Percentiles rank a stretch among this genome's conserved stretches.
phyloP scores from a whole-genome alignment of 1,284 basidiomycete species.

The Sanghuangporus baumii region DNA sequence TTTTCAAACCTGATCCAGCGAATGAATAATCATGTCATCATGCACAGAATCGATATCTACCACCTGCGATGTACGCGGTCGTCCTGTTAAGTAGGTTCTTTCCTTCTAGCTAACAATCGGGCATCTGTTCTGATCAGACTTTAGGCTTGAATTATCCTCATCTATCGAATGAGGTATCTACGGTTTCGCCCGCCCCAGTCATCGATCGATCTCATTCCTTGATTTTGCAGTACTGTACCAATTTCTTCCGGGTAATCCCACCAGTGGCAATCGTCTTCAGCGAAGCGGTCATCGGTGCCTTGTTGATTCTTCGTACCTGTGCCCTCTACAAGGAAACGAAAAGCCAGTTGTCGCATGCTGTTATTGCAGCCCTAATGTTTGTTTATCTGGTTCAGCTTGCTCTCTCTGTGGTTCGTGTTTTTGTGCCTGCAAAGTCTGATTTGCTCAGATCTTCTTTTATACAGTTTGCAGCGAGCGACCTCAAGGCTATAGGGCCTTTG shows the following conservation, averaged over 20 bases:
- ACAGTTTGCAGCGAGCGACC: conserved; percentile 3
- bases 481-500: conserved; percentile 1
- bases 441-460: neutral
- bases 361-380: neutral
- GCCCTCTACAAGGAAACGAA: neutral
- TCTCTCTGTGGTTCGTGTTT: neutral
- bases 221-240: neutral
- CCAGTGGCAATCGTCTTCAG: conserved; percentile 3
- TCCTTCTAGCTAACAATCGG: neutral
- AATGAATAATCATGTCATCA: neutral
- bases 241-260: neutral
- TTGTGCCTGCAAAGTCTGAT: neutral
- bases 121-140: neutral
- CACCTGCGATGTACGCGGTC: neutral
- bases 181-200: neutral
- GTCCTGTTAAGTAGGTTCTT: neutral
- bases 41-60: conserved; percentile 5
- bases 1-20: neutral
- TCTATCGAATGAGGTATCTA: neutral
- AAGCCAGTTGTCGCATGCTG: neutral
- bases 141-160: neutral
- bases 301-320: conserved; percentile 2
- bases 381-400: neutral
- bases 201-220: neutral
- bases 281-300: conserved; percentile 3